Conservation (phyloP, 202 grass and related monocot genomes). For the Schoenoplectus tabernaemontani region DNA sequence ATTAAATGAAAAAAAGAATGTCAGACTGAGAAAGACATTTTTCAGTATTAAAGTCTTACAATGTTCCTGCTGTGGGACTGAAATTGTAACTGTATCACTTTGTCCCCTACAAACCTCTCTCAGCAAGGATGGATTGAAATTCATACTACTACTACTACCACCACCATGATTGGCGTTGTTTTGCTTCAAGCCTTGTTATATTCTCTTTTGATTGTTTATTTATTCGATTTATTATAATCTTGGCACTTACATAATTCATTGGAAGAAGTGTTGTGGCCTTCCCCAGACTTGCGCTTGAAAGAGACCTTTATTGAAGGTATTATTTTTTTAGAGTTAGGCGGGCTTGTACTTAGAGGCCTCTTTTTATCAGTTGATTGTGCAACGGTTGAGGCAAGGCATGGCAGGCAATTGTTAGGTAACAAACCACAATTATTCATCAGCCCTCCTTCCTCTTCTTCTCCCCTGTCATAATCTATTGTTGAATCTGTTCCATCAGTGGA, state of each 20-base stretch:
- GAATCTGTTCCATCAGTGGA: slow-evolving; percentile 44
- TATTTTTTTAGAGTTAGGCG: slow-evolving; percentile 75
- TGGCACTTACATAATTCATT: slow-evolving; percentile 53
- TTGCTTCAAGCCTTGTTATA: background rate
- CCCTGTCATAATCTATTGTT: slow-evolving; percentile 30
- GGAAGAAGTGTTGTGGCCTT: slow-evolving; percentile 49
- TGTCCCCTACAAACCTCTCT: background rate
- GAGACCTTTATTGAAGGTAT: slow-evolving; percentile 68
- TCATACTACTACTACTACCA: too few relatives aligned
- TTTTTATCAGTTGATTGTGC: slow-evolving; percentile 59
- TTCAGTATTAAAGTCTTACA: background rate
- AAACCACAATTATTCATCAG: slow-evolving; percentile 68
- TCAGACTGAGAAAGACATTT: background rate
- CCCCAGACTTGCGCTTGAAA: slow-evolving; percentile 80
- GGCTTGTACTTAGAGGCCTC: slow-evolving; percentile 39
- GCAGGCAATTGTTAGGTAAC: slow-evolving; percentile 73
- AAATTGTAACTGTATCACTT: too few relatives aligned
- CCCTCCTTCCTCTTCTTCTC: slow-evolving; percentile 28
- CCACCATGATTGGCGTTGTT: background rate
- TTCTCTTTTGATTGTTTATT: background rate
- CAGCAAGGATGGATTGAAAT: background rate
- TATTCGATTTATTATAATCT: background rate
- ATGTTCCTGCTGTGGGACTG: background rate
- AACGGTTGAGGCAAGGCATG: slow-evolving; percentile 65
- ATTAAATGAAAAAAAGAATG: background rate